Conservation (phyloP, 345 rosid genomes). For the Brassica rapa region DNA sequence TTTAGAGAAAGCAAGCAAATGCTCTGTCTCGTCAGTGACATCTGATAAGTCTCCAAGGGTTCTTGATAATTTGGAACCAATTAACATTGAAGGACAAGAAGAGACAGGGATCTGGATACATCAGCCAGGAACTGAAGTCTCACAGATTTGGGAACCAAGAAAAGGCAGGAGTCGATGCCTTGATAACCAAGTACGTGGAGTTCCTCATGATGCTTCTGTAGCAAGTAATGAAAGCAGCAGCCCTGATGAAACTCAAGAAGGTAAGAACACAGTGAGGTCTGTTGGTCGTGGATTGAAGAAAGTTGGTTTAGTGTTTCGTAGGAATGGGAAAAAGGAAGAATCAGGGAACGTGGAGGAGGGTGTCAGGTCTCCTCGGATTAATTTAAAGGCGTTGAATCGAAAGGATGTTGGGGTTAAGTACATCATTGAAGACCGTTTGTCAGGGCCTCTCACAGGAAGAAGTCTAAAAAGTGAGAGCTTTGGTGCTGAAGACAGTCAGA, state of each 20-base stretch:
- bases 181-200: slow-evolving; percentile 48
- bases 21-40: slow-evolving; percentile 52
- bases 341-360: slow-evolving; percentile 45
- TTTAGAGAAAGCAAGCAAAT: slow-evolving; percentile 37
- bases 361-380: slow-evolving; percentile 52
- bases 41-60: slow-evolving; percentile 53
- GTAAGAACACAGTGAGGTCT: slow-evolving; percentile 35
- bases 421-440: slow-evolving; percentile 51
- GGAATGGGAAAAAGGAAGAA: slow-evolving; percentile 51
- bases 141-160: slow-evolving; percentile 82
- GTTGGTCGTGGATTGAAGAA: slow-evolving; percentile 55
- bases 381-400: slow-evolving; percentile 55
- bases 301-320: slow-evolving; percentile 53
- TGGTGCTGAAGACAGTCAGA: slow-evolving; percentile 55
- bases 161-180: slow-evolving; percentile 64
- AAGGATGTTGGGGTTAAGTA: slow-evolving; percentile 52
- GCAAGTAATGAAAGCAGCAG: slow-evolving; percentile 50
- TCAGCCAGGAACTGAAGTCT: slow-evolving; percentile 79
- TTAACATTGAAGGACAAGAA: slow-evolving; percentile 68
- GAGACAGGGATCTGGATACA: slow-evolving; percentile 86
- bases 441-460: slow-evolving; percentile 42
- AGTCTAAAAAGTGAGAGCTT: slow-evolving; percentile 38
- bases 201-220: slow-evolving; percentile 41
- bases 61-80: slow-evolving; percentile 69
- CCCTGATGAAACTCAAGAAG: slow-evolving; percentile 52